These are phyloP conservation scores for Oxytropis ochrocephala DNA, from an alignment of 306 rosid species.

Conservation along the genomic window DNA sequence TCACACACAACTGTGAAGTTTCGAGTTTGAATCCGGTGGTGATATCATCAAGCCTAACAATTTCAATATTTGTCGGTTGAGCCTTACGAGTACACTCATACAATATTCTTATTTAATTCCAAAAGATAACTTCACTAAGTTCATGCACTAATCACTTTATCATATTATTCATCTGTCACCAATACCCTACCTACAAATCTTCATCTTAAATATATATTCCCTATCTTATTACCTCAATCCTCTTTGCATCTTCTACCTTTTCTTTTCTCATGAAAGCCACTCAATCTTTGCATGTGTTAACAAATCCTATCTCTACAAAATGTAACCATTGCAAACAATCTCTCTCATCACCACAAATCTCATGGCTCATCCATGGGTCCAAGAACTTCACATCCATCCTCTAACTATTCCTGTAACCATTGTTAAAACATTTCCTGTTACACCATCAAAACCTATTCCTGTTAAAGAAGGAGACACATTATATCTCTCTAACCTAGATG, in stretches of 20 bases:
- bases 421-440: conserved; percentile 27
- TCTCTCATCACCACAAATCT: conserved; percentile 15
- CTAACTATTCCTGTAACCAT: conserved; percentile 44
- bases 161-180: conserved; percentile 25
- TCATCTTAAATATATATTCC: not conserved
- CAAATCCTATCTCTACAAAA: conserved; percentile 49
- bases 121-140: not conserved
- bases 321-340: conserved; percentile 27
- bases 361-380: conserved; percentile 77
- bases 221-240: conserved; percentile 27
- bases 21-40: no score
- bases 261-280: not conserved
- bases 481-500: conserved; percentile 81
- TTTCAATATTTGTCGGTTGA: no score
- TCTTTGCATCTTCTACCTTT: conserved; percentile 52
- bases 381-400: conserved; percentile 67
- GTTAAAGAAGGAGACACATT: conserved; percentile 33
- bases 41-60: no score
- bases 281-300: conserved; percentile 59
- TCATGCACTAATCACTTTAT: conserved; percentile 15
- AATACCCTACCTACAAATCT: conserved; percentile 35
- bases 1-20: no score
- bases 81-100: no score
- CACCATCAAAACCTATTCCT: conserved; percentile 48
- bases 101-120: not conserved